These are phyloP conservation scores for Caloboletus firmus DNA, from an alignment of 1,284 basidiomycete genomes.

Conservation along the genomic window DNA sequence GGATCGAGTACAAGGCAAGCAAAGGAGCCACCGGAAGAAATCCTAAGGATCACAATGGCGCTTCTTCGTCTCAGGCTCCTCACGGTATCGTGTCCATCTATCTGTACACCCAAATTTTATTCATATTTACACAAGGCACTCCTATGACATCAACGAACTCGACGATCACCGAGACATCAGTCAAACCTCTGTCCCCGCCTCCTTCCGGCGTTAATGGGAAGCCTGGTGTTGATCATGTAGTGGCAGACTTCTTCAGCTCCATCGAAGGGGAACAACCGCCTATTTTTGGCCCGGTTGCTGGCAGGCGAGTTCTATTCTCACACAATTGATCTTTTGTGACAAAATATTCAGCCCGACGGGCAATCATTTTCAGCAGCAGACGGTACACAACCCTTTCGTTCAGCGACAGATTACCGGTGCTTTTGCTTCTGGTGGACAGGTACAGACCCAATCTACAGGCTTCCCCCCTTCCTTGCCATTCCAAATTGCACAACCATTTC, in stretches of 20 bases:
- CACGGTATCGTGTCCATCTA: constrained; percentile 18
- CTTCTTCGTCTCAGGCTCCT: constrained; percentile 19
- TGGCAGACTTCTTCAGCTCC: constrained; percentile 88
- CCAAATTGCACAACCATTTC: constrained; percentile 31
- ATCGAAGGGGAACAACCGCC: constrained; percentile 83
- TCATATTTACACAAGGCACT: constrained; percentile 12
- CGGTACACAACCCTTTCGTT: constrained; percentile 77
- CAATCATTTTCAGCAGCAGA: constrained; percentile 62
- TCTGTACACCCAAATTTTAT: not conserved
- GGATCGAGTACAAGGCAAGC: constrained; percentile 87
- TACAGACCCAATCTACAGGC: constrained; percentile 62
- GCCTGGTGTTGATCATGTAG: constrained; percentile 39
- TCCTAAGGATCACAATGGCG: constrained; percentile 30
- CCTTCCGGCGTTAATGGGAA: constrained; percentile 24
- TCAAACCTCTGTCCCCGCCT: constrained; percentile 26
- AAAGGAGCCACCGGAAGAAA: constrained; percentile 73
- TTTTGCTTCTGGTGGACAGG: constrained; percentile 34
- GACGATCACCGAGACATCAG: constrained; percentile 15
- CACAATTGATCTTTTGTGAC: constrained; percentile 11
- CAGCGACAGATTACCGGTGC: constrained; percentile 54
- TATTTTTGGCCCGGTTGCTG: constrained; percentile 68
- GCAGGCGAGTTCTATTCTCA: constrained; percentile 43
- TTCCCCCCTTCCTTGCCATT: constrained; percentile 49
- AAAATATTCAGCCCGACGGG: constrained; percentile 46
- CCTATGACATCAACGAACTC: constrained; percentile 15